These are phyloP conservation scores for Conticribra guillardii DNA, from an alignment of 108 stramenopile genomes.

Conservation along the genomic window DNA sequence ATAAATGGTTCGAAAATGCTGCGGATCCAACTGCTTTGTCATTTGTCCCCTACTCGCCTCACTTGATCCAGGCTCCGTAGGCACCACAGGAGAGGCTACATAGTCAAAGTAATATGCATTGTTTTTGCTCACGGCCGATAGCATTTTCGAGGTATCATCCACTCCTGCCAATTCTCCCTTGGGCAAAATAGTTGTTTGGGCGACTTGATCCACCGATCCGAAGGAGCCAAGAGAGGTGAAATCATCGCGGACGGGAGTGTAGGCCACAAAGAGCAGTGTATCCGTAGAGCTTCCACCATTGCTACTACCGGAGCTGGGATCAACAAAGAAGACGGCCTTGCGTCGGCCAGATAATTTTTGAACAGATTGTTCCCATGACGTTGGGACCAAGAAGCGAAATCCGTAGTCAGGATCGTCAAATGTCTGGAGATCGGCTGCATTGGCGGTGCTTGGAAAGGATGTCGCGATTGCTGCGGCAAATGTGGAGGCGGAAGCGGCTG, in stretches of 20 bases:
- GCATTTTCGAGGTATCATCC: constrained; percentile 57
- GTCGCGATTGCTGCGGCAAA: neutral
- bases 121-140: constrained; percentile 65
- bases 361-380: constrained; percentile 54
- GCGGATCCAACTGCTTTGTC: constrained; percentile 33
- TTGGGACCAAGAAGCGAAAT: constrained; percentile 61
- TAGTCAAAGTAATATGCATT: constrained; percentile 80
- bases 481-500: neutral
- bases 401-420: constrained; percentile 60
- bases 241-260: constrained; percentile 83
- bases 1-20: constrained; percentile 82
- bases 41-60: neutral
- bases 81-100: constrained; percentile 34
- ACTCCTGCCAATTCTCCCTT: constrained; percentile 67
- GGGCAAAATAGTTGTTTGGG: constrained; percentile 80
- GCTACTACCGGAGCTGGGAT: constrained; percentile 31
- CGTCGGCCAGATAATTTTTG: constrained; percentile 74
- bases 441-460: neutral
- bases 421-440: constrained; percentile 12
- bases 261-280: constrained; percentile 70
- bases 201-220: constrained; percentile 77
- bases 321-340: constrained; percentile 60
- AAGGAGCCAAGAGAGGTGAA: constrained; percentile 77
- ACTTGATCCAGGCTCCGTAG: constrained; percentile 9
- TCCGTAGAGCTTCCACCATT: constrained; percentile 43